These are phyloP conservation scores for Allantophomopsis cytisporea DNA, from an alignment of 2,329 filamentous ascomycete species.

Conservation along the genomic window DNA sequence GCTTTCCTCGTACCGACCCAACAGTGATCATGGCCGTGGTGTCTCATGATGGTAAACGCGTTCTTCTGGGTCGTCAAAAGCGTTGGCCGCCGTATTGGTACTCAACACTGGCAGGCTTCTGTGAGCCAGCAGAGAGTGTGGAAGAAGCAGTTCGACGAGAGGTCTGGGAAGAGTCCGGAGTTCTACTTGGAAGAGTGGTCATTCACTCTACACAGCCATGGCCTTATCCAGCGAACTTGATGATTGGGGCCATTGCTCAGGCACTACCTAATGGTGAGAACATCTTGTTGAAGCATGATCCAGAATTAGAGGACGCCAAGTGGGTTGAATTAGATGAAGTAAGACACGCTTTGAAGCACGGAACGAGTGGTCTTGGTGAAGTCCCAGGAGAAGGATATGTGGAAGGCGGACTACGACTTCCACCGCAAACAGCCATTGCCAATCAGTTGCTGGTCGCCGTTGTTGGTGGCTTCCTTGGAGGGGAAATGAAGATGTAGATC, in stretches of 20 bases:
- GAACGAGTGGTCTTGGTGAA: conserved; percentile 55
- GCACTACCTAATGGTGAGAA: conserved; percentile 67
- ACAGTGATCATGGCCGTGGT: conserved; percentile 90
- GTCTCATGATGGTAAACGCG: conserved; percentile 54
- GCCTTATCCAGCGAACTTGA: conserved; percentile 75
- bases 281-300: conserved; percentile 76
- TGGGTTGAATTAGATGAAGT: conserved; percentile 83
- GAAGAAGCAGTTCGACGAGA: conserved; percentile 76
- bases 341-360: conserved; percentile 53
- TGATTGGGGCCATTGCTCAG: conserved; percentile 83
- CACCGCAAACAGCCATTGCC: conserved; percentile 81
- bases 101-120: conserved; percentile 76
- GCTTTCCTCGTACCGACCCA: conserved; percentile 76
- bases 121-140: conserved; percentile 74
- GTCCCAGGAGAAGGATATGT: conserved; percentile 51
- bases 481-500: conserved; percentile 13
- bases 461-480: conserved; percentile 53
- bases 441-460: conserved; percentile 77
- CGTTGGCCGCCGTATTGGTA: conserved; percentile 80
- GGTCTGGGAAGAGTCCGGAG: conserved; percentile 77
- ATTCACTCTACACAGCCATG: conserved; percentile 78
- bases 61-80: conserved; percentile 70
- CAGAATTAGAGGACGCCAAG: conserved; percentile 77
- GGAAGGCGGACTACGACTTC: conserved; percentile 66
- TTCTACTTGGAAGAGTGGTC: conserved; percentile 62